These are phyloP conservation scores for Cyberlindnera xylosilytica DNA, from an alignment of 805 yeast genomes.

Conservation along the genomic window DNA sequence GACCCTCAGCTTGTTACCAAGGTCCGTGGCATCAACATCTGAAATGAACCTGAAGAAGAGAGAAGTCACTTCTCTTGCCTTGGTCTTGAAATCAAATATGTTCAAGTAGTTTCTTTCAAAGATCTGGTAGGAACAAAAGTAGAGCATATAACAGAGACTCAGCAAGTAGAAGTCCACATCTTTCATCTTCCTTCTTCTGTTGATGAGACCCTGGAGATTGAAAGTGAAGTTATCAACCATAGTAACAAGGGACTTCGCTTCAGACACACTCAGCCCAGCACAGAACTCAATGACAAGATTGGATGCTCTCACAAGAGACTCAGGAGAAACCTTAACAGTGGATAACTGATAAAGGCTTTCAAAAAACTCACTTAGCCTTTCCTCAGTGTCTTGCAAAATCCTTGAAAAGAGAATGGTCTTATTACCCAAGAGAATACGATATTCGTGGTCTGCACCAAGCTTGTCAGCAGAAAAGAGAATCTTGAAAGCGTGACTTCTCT, in stretches of 20 bases:
- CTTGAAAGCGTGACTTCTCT: slow-evolving; percentile 16
- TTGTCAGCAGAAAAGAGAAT: slow-evolving; percentile 8
- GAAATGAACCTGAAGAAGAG: slow-evolving; percentile 19
- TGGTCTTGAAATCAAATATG: slow-evolving; percentile 16
- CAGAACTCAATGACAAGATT: slow-evolving; percentile 17
- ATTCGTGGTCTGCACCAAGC: slow-evolving; percentile 7
- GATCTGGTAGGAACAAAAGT: slow-evolving; percentile 13
- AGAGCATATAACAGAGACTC: slow-evolving; percentile 19
- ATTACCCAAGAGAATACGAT: slow-evolving; percentile 13
- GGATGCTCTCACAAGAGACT: slow-evolving; percentile 9
- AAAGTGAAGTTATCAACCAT: slow-evolving; percentile 21
- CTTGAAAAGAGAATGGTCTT: slow-evolving; percentile 13
- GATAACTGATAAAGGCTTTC: slow-evolving; percentile 7
- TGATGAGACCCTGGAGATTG: slow-evolving; percentile 19
- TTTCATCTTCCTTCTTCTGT: slow-evolving; percentile 18
- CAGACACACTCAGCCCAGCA: slow-evolving; percentile 7
- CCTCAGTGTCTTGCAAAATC: slow-evolving; percentile 12
- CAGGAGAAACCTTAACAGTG: slow-evolving; percentile 1
- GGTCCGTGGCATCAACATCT: slow-evolving; percentile 7
- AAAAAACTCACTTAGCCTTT: slow-evolving; percentile 12
- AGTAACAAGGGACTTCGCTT: slow-evolving; percentile 15
- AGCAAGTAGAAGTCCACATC: slow-evolving; percentile 21
- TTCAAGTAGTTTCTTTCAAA: slow-evolving; percentile 15
- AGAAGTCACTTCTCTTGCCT: slow-evolving; percentile 9
- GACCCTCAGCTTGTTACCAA: slow-evolving; percentile 12